These are phyloP conservation scores for Blastosporella zonata DNA, from an alignment of 1,284 basidiomycete genomes.

Conservation along the genomic window DNA sequence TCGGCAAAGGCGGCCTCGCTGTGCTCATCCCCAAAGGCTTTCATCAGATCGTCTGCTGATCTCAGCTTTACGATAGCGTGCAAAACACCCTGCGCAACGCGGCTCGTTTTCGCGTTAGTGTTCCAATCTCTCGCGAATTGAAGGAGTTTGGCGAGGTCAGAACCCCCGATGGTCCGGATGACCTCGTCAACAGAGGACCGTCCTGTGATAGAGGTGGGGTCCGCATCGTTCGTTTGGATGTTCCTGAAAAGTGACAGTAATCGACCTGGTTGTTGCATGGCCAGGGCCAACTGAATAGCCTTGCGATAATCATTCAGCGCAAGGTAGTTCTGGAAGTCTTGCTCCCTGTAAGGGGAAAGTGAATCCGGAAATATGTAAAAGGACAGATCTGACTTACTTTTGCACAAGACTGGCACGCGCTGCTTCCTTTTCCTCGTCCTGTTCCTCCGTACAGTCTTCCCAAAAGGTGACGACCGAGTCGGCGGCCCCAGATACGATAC, in stretches of 20 bases:
- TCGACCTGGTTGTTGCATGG: constrained; percentile 91
- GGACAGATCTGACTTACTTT: constrained; percentile 53
- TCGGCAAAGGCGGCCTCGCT: constrained; percentile 34
- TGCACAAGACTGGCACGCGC: constrained; percentile 71
- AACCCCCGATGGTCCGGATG: constrained; percentile 63
- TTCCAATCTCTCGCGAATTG: constrained; percentile 93
- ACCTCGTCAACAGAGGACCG: constrained; percentile 77
- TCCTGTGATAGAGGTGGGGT: constrained; percentile 56
- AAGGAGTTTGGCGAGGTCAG: constrained; percentile 81
- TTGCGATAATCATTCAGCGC: constrained; percentile 85
- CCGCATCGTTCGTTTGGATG: constrained; percentile 40
- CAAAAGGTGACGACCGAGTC: constrained; percentile 94
- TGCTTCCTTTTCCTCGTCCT: constrained; percentile 70
- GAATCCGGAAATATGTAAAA: constrained; percentile 1
- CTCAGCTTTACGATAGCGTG: constrained; percentile 80
- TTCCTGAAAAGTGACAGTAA: constrained; percentile 80
- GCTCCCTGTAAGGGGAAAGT: constrained; percentile 60
- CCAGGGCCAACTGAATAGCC: constrained; percentile 88
- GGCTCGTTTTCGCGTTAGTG: constrained; percentile 80
- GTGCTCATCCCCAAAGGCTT: constrained; percentile 57
- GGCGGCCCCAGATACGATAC: constrained; percentile 88
- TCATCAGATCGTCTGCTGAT: constrained; percentile 68
- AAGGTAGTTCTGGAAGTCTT: constrained; percentile 93
- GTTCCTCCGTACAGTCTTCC: constrained; percentile 87
- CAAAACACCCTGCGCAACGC: constrained; percentile 85